Evolutionary conservation across 1,284 basidiomycete species (phyloP), one percentile per base, ranked within the genome.

Genomic region (Ustilago crameri): DNA sequence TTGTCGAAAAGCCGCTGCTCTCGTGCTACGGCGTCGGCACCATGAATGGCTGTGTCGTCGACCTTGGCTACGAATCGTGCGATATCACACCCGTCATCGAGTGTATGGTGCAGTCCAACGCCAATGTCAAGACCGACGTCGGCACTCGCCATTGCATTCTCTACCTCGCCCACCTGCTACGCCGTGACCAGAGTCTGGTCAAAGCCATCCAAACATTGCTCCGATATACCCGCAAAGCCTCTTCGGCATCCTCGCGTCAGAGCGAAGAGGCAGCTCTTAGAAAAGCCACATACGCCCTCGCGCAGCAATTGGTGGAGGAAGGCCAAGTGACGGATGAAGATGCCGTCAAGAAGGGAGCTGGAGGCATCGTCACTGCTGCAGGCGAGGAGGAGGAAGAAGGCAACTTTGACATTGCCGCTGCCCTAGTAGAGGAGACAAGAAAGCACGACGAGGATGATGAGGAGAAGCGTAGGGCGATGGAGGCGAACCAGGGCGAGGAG

Each of bases 1-100:
- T 96, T 71, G 86, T 95, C 41, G 91, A 95, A 66, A 89, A 92
- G 2, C 90, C 95, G 5, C 88, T 95, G 78, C 89, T 91, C 4
- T 90, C 92, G 64, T 86, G 93, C 55, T 96, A 91, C 84, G 90
- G 92, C 20, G 89, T 89, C n/a, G 91, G 91, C 72, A 87, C 87
- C 34, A 87, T 92, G 63, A 90, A 86, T 51, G 94, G 93, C 32
- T 85, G 95, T 49, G 89, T 95, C 27, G 87, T 98, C 51, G 94
- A 97, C 83, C 88, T 98, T 66, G 92, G 91, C 43, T 87, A 88
- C 60, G 87, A 90, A 58, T 86, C 87, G 67, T 91, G 91, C 7
- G 91, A 93, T 71, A 87, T 95, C 30, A 88, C 89, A 1, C 90
- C 91, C 18, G 87, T 98, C 42, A 88, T 89, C 69, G 95, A 98